Conservation (phyloP, 495 filamentous ascomycete species). For the Penicillium mononematosum region DNA sequence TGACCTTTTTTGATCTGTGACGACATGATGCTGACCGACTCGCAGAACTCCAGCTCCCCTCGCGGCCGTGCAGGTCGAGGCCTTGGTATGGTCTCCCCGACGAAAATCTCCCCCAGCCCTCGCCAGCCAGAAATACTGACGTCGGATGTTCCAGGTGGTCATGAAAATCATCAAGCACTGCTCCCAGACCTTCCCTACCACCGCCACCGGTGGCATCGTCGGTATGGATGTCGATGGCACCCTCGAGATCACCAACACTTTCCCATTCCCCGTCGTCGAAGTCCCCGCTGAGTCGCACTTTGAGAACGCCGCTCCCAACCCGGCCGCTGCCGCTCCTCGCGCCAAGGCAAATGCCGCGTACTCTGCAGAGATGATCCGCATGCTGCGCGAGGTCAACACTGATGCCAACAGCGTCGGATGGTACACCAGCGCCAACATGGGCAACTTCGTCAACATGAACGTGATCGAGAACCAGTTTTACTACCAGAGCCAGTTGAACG, state of each 20-base stretch:
- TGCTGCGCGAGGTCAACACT: constrained; percentile 93
- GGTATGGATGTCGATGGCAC: constrained; percentile 85
- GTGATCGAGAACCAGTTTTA: constrained; percentile 98
- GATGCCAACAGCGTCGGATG: constrained; percentile 97
- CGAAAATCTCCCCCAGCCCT: constrained; percentile 35
- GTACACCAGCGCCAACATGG: constrained; percentile 98
- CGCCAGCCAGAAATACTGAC: constrained; percentile 33
- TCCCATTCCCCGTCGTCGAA: constrained; percentile 89
- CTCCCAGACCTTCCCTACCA: constrained; percentile 81
- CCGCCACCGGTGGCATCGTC: constrained; percentile 83
- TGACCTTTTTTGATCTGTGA: not conserved
- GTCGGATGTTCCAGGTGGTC: constrained; percentile 62
- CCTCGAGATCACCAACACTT: constrained; percentile 90
- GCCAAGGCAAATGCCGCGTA: constrained; percentile 86
- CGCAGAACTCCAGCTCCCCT: constrained; percentile 53
- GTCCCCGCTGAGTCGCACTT: constrained; percentile 74
- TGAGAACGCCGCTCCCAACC: constrained; percentile 68
- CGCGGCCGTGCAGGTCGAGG: constrained; percentile 81
- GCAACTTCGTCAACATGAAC: constrained; percentile 92
- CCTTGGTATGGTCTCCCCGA: constrained; percentile 58
- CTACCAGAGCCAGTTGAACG: constrained; percentile 92
- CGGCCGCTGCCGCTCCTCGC: constrained; percentile 84
- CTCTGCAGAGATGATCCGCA: constrained; percentile 96
- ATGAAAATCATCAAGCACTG: constrained; percentile 97
- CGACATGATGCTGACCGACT: constrained; percentile 9